Evolutionary conservation across 306 rosid genomes (phyloP), one percentile per base, ranked within the genome.

Genomic region (Boehmeria nivea): DNA sequence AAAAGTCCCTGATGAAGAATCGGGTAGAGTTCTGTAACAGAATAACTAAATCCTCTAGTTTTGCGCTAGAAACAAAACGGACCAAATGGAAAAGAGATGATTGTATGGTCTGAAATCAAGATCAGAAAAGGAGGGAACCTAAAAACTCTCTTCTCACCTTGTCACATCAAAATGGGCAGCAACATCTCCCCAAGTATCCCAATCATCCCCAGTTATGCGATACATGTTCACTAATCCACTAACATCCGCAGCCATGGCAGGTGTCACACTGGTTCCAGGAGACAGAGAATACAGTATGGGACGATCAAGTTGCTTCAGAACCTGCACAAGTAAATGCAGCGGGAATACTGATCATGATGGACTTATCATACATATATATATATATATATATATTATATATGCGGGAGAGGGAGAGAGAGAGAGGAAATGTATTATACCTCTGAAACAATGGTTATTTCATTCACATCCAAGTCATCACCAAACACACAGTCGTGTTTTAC

Each of bases 401-500:
- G 34, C 3, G 34, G 5, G 8, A 40, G 54, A 20, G 51, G 1
- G 61, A 37, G 55, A 21, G 48, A 26, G 34, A 19, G 36, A 45
- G 44, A 53, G 38, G 46, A 11, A 33, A 39, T 43, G 48, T 62
- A 63, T 53, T 63, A 21, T 75, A 91, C 96, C 80, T 82, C 80
- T 7, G 96, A 87, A 38, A 91, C 95, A 72, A 64, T 50, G 57
- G 51, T 76, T 78, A 91, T 83, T 78, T 91, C 96, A 43, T 40
- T 62, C 43, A 87, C 22, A 64, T 91, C 99, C 72, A 91, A 77
- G 81, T 91, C 99, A 37, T 70, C 85, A 16, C 99, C 99, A 73
- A 91, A 91, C 37, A 91, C 87, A 69, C 99, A 91, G 50, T 91
- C 99, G 72, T 77, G 88, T 77, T 91, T 91, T 78, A 91, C 99